phyloP scores from a whole-genome alignment of 495 filamentous ascomycete genomes.

The Penicillium bovifimosum region DNA sequence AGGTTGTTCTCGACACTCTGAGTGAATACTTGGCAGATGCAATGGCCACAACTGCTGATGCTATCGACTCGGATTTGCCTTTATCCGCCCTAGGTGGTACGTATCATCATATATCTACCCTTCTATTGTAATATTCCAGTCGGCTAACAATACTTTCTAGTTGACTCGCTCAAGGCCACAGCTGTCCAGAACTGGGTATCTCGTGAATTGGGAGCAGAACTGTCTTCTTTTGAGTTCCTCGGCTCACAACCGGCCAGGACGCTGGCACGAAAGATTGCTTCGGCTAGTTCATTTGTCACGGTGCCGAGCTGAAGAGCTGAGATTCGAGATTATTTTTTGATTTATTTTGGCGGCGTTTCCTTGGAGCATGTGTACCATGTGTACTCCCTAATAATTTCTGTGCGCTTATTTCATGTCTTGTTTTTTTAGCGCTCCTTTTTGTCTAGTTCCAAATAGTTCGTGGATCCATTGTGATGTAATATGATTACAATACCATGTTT shows the following conservation, averaged over 20 bases:
- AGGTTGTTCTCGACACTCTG: slow-evolving; percentile 14
- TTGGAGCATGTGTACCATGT: neutral
- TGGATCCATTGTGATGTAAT: neutral
- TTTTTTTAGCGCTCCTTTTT: neutral
- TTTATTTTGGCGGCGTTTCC: neutral
- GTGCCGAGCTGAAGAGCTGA: slow-evolving; percentile 7
- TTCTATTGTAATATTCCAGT: neutral
- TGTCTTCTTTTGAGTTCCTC: slow-evolving; percentile 26
- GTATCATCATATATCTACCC: neutral
- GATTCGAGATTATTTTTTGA: neutral
- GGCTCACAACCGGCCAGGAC: slow-evolving; percentile 21
- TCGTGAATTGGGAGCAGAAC: slow-evolving; percentile 21
- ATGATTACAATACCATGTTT: slow-evolving; percentile 11
- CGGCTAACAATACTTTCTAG: slow-evolving; percentile 10
- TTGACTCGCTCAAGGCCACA: slow-evolving; percentile 37
- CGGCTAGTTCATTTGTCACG: slow-evolving; percentile 19
- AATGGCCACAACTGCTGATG: slow-evolving; percentile 22
- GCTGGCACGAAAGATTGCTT: slow-evolving; percentile 19
- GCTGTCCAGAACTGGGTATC: slow-evolving; percentile 37
- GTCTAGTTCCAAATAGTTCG: slow-evolving; percentile 1
- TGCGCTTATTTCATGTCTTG: neutral
- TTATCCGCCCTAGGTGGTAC: slow-evolving; percentile 24
- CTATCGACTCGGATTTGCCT: slow-evolving; percentile 22
- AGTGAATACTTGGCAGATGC: slow-evolving; percentile 21
- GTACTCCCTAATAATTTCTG: neutral